Evolutionary conservation across 306 rosid genomes (phyloP), one percentile per base, ranked within the genome.

Genomic region (Mimosa pudica): DNA sequence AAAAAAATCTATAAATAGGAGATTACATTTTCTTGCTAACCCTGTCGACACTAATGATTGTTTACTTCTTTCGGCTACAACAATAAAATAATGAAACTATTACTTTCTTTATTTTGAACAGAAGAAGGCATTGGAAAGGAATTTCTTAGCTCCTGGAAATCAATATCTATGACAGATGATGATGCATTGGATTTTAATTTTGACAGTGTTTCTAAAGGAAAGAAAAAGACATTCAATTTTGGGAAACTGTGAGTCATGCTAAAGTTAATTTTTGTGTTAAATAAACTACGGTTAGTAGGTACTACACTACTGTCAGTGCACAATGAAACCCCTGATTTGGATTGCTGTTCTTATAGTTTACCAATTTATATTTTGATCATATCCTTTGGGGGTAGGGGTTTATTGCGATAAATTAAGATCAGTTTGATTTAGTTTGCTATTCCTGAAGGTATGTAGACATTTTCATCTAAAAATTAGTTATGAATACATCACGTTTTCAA

Each of bases 111-210:
- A 60, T 68, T 85, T 81, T 70, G 75, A 75, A 80, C 87, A 95
- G 98, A 89, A 83, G 90, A 81, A 48, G 97, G 86, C n/a, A 84
- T 92, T 36, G 92, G 89, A 70, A 89, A 88, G 48, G 92, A 85
- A 41, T 95, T 92, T 83, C 93, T 91, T 80, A 77, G 83, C 82
- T 91, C 98, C 87, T 92, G 98, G 98, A 95, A 91, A 79, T 83
- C 98, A 83, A 85, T 92, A 82, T 89, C 98, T 70, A 85, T 88
- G 84, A 80, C 86, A 77, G 89, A 92, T 71, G 98, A 91, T 55
- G 97, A 85, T 55, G 80, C 76, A 68, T 81, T 92, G 91, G 93
- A 91, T 82, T 92, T 95, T 70, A 71, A 81, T 91, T 95, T 92
- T 79, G 85, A 80, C 80, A 76, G 83, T 11, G 82, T 77, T 76